A percentile compares a stretch with the other conserved stretches of the same genome.
Conservation (phyloP, 306 rosid genomes). For the Vigna radiata region DNA sequence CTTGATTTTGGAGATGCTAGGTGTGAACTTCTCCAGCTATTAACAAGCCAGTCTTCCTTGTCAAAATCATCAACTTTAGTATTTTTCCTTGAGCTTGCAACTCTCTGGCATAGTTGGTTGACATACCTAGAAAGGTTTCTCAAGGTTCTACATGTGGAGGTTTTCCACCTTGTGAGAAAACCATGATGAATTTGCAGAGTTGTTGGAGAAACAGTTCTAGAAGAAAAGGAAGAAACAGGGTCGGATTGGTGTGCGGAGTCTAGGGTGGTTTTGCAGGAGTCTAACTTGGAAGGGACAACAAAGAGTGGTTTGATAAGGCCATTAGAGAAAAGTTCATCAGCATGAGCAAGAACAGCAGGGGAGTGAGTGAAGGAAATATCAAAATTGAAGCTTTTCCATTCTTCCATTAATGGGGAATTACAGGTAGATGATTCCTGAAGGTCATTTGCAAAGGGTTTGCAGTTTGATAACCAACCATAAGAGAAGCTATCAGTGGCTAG, state of each 20-base stretch:
- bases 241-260: conserved; percentile 5
- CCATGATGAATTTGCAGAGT: conserved; percentile 38
- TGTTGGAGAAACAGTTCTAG: conserved; percentile 41
- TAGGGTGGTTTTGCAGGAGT: conserved; percentile 16
- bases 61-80: conserved; percentile 54
- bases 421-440: conserved; percentile 8
- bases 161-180: conserved; percentile 47
- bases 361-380: conserved; percentile 42
- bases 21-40: conserved; percentile 45
- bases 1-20: conserved; percentile 53
- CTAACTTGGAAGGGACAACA: too few species aligned
- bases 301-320: conserved; percentile 54
- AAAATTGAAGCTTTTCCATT: conserved; percentile 56
- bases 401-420: conserved; percentile 22
- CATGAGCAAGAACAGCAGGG: conserved; percentile 44
- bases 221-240: conserved; percentile 36
- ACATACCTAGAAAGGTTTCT: conserved; percentile 42
- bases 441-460: conserved; percentile 19
- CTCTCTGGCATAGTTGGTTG: conserved; percentile 35
- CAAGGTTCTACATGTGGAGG: conserved; percentile 40
- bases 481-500: conserved; percentile 71
- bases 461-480: conserved; percentile 58
- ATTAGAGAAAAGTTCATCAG: conserved; percentile 65
- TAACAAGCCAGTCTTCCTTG: conserved; percentile 43
- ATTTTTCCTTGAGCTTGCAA: conserved; percentile 43